phyloP scores from a whole-genome alignment of 2,329 filamentous ascomycete species.

The Scedosporium apiospermum region DNA sequence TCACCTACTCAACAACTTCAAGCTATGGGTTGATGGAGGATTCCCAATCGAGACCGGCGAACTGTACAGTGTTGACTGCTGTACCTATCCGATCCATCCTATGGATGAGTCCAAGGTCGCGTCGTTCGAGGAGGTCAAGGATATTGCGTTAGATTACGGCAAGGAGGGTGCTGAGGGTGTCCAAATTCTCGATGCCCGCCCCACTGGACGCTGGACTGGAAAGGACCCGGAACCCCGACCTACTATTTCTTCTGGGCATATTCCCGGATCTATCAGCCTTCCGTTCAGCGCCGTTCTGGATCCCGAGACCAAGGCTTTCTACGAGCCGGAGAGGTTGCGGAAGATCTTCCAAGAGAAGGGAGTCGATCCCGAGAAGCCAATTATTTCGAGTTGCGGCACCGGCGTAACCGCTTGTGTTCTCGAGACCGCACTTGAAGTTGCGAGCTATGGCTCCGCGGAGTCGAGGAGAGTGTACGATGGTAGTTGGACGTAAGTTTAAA shows the following conservation, averaged over 20 bases:
- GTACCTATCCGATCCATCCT: conserved; percentile 55
- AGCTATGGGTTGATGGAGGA: conserved; percentile 79
- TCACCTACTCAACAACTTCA: conserved; percentile 92
- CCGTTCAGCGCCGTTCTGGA: conserved; percentile 75
- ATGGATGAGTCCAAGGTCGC: conserved; percentile 60
- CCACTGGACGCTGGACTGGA: conserved; percentile 71
- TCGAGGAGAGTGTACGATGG: conserved; percentile 81
- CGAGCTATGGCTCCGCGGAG: conserved; percentile 59
- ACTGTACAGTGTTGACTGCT: conserved; percentile 57
- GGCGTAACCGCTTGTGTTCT: conserved; percentile 89
- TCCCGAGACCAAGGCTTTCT: conserved; percentile 69
- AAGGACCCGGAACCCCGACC: conserved; percentile 77
- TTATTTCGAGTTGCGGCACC: conserved; percentile 84
- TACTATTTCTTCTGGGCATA: conserved; percentile 81
- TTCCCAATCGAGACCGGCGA: conserved; percentile 74
- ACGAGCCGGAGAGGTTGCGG: conserved; percentile 61
- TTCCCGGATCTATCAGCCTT: conserved; percentile 78
- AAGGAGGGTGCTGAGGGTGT: conserved; percentile 77
- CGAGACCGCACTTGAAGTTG: conserved; percentile 75
- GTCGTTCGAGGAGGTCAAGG: conserved; percentile 72
- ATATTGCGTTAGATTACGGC: conserved; percentile 64
- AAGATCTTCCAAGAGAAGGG: conserved; percentile 72
- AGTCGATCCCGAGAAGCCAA: conserved; percentile 67
- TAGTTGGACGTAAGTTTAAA: conserved; percentile 82
- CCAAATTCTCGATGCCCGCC: conserved; percentile 82